A percentile compares a stretch with the other conserved stretches of the same genome.
Conservation (phyloP, 2,329 filamentous ascomycete genomes). For the Stemphylium beticola region DNA sequence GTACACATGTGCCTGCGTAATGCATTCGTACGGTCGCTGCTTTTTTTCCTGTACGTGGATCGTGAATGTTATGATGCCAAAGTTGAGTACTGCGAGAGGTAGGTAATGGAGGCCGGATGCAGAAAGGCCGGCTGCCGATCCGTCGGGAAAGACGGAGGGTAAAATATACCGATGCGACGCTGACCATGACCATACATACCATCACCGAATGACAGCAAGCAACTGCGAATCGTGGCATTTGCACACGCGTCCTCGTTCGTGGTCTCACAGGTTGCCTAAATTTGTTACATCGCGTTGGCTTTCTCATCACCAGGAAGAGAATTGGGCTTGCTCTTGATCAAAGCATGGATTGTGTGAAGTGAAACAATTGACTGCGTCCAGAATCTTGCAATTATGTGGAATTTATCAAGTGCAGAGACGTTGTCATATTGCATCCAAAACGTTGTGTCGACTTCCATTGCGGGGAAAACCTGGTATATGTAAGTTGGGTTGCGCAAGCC, state of each 20-base stretch:
- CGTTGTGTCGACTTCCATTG: not conserved
- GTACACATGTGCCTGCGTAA: not conserved
- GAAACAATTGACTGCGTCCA: no score
- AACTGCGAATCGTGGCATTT: not conserved
- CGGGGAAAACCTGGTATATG: not conserved
- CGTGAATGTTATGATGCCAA: not conserved
- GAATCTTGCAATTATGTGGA: no score
- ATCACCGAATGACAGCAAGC: not conserved
- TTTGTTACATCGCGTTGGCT: no score
- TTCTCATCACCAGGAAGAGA: no score
- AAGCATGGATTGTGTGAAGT: no score
- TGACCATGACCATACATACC: slow-evolving; percentile 4
- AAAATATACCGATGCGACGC: slow-evolving; percentile 5
- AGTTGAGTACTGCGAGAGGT: not conserved
- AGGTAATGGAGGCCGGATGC: not conserved
- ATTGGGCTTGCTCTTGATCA: no score
- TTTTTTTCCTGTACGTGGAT: not conserved
- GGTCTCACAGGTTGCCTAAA: not conserved
- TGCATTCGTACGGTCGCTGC: no score
- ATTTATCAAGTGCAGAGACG: no score
- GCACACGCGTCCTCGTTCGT: not conserved
- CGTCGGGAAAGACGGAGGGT: slow-evolving; percentile 4
- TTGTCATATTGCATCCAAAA: not conserved
- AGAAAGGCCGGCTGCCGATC: slow-evolving; percentile 11
- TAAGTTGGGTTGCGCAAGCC: not conserved